Conservation (phyloP, 1,284 basidiomycete species). For the Naganishia sp. region DNA sequence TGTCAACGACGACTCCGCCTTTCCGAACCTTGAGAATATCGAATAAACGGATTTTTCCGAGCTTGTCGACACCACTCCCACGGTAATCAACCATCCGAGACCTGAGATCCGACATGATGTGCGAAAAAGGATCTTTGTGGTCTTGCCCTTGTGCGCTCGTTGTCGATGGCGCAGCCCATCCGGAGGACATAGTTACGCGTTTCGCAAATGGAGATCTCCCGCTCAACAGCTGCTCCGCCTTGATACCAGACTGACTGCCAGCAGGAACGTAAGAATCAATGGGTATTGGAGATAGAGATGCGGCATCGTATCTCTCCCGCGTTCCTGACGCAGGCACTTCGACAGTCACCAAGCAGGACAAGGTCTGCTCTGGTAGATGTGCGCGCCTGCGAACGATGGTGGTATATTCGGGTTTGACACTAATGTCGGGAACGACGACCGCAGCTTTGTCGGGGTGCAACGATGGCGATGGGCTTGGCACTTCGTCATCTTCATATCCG, state of each 20-base stretch:
- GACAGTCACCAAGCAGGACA: conserved; percentile 87
- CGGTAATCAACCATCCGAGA: conserved; percentile 92
- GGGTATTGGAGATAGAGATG: no score
- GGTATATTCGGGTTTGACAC: conserved; percentile 82
- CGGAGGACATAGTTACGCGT: no score
- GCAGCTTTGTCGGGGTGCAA: not conserved
- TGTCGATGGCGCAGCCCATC: no score
- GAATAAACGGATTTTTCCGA: conserved; percentile 86
- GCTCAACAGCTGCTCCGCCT: no score
- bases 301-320: conserved; percentile 41
- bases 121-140: conserved; percentile 60
- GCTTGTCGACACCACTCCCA: conserved; percentile 75
- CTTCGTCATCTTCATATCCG: conserved; percentile 11
- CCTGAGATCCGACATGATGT: conserved; percentile 81
- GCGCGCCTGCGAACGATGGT: conserved; percentile 67
- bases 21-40: conserved; percentile 85
- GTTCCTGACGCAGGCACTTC: conserved; percentile 75
- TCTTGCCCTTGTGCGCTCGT: not conserved
- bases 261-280: no score
- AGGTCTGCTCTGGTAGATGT: conserved; percentile 61
- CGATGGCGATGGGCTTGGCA: not conserved
- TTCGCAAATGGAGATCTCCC: no score
- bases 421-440: conserved; percentile 82
- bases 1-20: conserved; percentile 81
- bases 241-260: no score